Evolutionary conservation across 2,329 filamentous ascomycete genomes (phyloP), one percentile per base, ranked within the genome.

Genomic region (Cladosporium phlei): DNA sequence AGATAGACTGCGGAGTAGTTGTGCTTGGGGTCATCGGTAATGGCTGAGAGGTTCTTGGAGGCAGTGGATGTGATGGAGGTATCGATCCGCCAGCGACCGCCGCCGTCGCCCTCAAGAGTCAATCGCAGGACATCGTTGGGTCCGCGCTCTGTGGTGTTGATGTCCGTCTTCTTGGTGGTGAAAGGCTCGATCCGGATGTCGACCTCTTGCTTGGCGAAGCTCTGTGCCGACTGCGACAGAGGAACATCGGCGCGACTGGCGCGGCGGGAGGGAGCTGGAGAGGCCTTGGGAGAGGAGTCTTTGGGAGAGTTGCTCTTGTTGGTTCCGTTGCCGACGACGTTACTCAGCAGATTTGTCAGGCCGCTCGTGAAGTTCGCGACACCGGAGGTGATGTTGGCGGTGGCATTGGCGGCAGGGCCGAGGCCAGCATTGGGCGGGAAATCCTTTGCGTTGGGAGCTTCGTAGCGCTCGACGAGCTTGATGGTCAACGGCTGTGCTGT

Each of bases 381-480:
- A 28, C 44, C 28, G 19, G 35, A 25, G 35, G 44, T 47, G 1
- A 47, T 27, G 44, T 66, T 54, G 46, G 56, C 55, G 48, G 63
- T 48, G 63, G 55, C 20, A 45, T 45, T 45, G 32, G 11, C 22
- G 32, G 27, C 42, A 21, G 40, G 40, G 10, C 42, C 42, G 5
- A 40, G 50, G 38, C 51, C 52, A 12, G 47, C 52, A 38, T 52
- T 48, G 22, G 55, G 52, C 30, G 50, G 46, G 19, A 53, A 52
- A 43, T 66, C 59, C 30, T 59, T 54, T 12, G 73, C 65, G 52
- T 76, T 70, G 44, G 67, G 73, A 37, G 70, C 75, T 55, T 82
- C 78, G 64, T 89, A 89, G 55, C 84, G 83, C 70, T 94, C 86
- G 49, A 91, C 73, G 50, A 74, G 66, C 65, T 82, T 83, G 57